These are phyloP conservation scores for Nemania sp. DNA, from an alignment of 2,329 filamentous ascomycete genomes.

Conservation along the genomic window DNA sequence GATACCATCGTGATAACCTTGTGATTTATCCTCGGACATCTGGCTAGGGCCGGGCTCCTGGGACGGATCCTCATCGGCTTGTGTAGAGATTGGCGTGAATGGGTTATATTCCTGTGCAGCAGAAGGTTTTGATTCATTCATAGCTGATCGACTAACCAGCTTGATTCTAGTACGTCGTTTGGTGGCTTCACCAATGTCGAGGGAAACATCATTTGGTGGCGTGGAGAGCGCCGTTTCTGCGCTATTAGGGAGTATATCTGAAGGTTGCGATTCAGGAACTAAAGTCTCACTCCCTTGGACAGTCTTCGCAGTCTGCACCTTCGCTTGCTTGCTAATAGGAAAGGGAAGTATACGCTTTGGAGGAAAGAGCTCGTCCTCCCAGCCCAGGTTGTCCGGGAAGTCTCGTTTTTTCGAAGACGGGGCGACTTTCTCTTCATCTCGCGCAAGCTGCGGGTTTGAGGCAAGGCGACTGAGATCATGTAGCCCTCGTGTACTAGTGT, in stretches of 20 bases:
- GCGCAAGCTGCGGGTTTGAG: not conserved
- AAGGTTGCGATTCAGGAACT: not conserved
- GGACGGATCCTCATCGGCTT: not conserved
- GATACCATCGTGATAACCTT: not conserved
- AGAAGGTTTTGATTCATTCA: not conserved
- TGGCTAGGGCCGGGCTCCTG: not conserved
- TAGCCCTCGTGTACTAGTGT: not conserved
- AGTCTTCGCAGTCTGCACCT: not conserved
- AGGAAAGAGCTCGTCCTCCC: constrained; percentile 1
- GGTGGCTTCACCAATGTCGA: not conserved
- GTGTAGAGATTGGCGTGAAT: not conserved
- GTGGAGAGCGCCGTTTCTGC: not conserved
- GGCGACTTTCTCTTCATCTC: not conserved
- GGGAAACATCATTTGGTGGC: not conserved
- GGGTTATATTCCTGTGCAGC: not conserved
- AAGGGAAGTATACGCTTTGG: constrained; percentile 21
- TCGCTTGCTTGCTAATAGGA: not conserved
- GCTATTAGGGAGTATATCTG: not conserved
- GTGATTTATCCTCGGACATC: not conserved
- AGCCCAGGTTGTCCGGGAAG: not conserved
- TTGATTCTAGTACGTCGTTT: constrained; percentile 2
- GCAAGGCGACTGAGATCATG: not conserved
- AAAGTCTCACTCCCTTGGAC: not conserved
- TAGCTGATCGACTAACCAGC: not conserved
- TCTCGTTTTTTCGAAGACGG: not conserved